Evolutionary conservation across 2,329 filamentous ascomycete genomes (phyloP), one percentile per base, ranked within the genome.

Genomic region (Talaromyces rugulosus): DNA sequence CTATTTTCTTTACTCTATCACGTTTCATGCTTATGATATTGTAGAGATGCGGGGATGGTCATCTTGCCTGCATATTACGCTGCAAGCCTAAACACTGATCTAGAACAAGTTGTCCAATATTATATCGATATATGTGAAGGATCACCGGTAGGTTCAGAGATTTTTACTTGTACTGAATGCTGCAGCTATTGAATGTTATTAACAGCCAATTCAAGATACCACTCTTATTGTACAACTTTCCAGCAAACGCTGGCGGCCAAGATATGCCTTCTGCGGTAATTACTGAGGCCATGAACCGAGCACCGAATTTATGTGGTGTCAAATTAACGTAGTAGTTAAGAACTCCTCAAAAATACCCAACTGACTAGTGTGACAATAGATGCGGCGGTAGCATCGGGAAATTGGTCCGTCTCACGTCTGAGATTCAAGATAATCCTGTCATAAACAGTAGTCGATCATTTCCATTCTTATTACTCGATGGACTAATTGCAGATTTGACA

Each of bases 41-140:
- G 4, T 44, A 69, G 67, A 51, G 67, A 69, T 59, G 67, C 67
- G 5, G 67, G 67, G 14, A 67, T 69, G 59, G 67, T 69, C 1
- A 69, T 69, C 55, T 61, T 68, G 23, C 67, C 67, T 34, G 67
- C 66, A 18, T 69, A 69, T 63, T 69, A 69, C 54, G 67, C 67
- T 7, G 67, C 66, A 30, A 69, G 66, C 58, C 63, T 69, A 2
- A 66, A 63, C 28, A 56, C 66, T 16, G 66, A 69, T 40, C n/a
- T 60, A 7, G 61, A 64, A 4, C 67, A 69, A 56, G 64, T 69
- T 4, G 52, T 67, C 40, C 67, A 69, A 61, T 69, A 69, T 55
- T 68, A 67, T 44, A 33, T 66, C 28, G 67, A 69, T 57, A 67
- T 69, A 27, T 69, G 67, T 59, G 59, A 65, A 56, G 66, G 11